These are phyloP conservation scores for Verticillium tricorpus DNA, from an alignment of 2,329 filamentous ascomycete genomes.

Conservation along the genomic window DNA sequence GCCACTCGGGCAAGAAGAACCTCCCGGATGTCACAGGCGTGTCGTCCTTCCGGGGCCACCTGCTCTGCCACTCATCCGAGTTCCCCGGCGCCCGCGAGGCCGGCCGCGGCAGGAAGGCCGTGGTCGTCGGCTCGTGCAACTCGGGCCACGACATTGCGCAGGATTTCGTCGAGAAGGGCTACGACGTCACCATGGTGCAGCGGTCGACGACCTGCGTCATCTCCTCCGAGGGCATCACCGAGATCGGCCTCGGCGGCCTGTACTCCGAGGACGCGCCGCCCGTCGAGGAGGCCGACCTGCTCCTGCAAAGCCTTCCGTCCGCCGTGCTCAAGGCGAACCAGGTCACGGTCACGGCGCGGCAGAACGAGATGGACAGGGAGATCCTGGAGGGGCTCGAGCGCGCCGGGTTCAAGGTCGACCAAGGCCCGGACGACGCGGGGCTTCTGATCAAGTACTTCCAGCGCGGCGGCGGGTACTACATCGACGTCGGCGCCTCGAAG, in stretches of 20 bases:
- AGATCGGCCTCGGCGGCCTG: slow-evolving; percentile 48
- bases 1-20: slow-evolving; percentile 62
- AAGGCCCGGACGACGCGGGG: slow-evolving; percentile 41
- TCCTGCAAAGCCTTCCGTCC: slow-evolving; percentile 52
- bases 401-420: slow-evolving; percentile 58
- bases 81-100: slow-evolving; percentile 47
- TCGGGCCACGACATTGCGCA: slow-evolving; percentile 67
- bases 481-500: slow-evolving; percentile 19
- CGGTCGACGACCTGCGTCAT: slow-evolving; percentile 62
- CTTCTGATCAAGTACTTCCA: slow-evolving; percentile 39
- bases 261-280: slow-evolving; percentile 52
- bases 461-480: slow-evolving; percentile 24
- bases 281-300: slow-evolving; percentile 62
- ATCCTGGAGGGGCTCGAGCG: slow-evolving; percentile 40
- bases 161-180: slow-evolving; percentile 63
- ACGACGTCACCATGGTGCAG: slow-evolving; percentile 66
- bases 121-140: slow-evolving; percentile 66
- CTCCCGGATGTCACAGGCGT: slow-evolving; percentile 48
- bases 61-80: slow-evolving; percentile 53
- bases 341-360: slow-evolving; percentile 30
- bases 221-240: slow-evolving; percentile 46
- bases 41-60: slow-evolving; percentile 50
- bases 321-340: slow-evolving; percentile 59
- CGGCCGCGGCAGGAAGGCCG: slow-evolving; percentile 50
- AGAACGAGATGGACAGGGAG: slow-evolving; percentile 32